phyloP scores from a whole-genome alignment of 176 grass and related monocot species.

The Tuctoria greenei region DNA sequence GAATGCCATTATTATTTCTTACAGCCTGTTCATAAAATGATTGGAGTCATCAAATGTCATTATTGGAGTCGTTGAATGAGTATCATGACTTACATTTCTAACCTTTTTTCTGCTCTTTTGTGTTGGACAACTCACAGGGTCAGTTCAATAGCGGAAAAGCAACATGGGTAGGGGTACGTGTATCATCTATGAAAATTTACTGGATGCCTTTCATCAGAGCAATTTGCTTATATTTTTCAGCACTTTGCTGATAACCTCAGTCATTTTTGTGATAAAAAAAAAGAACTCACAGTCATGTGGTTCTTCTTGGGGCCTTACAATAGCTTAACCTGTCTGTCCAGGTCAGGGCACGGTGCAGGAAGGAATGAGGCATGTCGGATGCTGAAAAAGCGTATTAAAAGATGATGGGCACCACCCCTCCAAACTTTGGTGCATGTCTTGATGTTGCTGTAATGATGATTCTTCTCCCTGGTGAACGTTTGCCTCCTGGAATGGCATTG shows the following conservation, averaged over 20 bases:
- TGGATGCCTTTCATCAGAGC: not conserved
- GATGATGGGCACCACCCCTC: constrained; percentile 61
- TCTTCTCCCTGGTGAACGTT: not conserved
- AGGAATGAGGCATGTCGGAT: constrained; percentile 81
- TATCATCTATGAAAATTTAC: not conserved
- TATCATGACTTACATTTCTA: not conserved
- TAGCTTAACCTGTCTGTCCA: not conserved
- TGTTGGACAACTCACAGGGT: constrained; percentile 42
- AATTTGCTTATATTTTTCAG: not conserved
- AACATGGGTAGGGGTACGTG: constrained; percentile 71
- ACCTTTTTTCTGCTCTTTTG: not conserved
- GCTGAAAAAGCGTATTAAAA: constrained; percentile 83
- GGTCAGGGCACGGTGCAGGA: constrained; percentile 73
- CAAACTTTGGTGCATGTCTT: constrained; percentile 60
- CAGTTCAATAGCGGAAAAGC: constrained; percentile 59
- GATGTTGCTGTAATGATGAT: not conserved
- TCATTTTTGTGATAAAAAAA: no score
- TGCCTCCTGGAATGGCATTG: not conserved
- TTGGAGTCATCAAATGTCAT: constrained; percentile 79
- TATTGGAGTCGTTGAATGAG: constrained; percentile 51
- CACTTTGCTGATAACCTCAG: not conserved
- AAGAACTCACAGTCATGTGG: no score
- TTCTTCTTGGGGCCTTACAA: not conserved
- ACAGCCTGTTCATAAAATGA: no score
- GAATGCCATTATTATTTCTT: not conserved